These are phyloP conservation scores for Penicillium macrosclerotiorum DNA, from an alignment of 495 filamentous ascomycete genomes.

Conservation along the genomic window DNA sequence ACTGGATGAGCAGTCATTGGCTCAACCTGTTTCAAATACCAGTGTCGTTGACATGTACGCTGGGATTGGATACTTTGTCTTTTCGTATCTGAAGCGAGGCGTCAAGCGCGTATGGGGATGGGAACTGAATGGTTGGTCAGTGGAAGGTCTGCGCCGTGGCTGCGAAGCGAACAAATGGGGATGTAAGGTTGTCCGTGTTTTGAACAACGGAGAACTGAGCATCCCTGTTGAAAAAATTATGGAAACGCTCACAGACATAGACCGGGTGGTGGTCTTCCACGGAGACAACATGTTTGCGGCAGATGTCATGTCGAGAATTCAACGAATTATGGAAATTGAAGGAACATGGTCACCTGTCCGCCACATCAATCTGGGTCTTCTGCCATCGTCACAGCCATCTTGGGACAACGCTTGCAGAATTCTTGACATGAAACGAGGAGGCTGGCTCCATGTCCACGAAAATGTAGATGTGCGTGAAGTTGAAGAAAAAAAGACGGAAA, in stretches of 20 bases:
- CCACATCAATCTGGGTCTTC: slow-evolving; percentile 80
- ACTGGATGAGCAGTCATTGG: slow-evolving; percentile 27
- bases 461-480: slow-evolving; percentile 70
- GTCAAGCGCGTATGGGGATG: slow-evolving; percentile 71
- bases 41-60: slow-evolving; percentile 82
- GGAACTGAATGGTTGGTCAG: slow-evolving; percentile 87
- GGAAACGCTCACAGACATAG: slow-evolving; percentile 25
- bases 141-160: slow-evolving; percentile 75
- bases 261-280: slow-evolving; percentile 62
- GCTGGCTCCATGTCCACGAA: slow-evolving; percentile 84
- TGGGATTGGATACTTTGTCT: slow-evolving; percentile 90
- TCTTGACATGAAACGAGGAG: slow-evolving; percentile 48
- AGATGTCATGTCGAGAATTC: slow-evolving; percentile 38
- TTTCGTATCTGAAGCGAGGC: slow-evolving; percentile 72
- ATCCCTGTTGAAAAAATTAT: slow-evolving; percentile 27
- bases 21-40: slow-evolving; percentile 27
- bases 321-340: slow-evolving; percentile 18
- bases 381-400: slow-evolving; percentile 64
- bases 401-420: slow-evolving; percentile 68
- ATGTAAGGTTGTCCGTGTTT: slow-evolving; percentile 46
- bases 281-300: slow-evolving; percentile 64
- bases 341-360: slow-evolving; percentile 35
- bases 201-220: slow-evolving; percentile 23
- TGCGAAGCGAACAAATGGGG: slow-evolving; percentile 65
- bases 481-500: slow-evolving; percentile 43